phyloP scores from a whole-genome alignment of 257 asterid genomes.

The Verbena officinalis region DNA sequence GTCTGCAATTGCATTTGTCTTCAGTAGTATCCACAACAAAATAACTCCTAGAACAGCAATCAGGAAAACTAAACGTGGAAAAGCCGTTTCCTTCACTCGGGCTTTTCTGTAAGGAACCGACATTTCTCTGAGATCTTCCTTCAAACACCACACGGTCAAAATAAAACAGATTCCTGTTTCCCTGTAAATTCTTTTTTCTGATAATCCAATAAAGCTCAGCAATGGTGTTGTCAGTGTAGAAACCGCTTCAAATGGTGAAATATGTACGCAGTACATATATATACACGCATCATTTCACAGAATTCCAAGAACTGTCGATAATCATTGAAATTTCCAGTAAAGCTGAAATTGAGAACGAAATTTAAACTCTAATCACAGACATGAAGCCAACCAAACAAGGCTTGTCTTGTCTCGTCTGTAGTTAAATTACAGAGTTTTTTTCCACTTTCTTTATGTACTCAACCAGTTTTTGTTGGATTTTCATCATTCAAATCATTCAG shows the following conservation, averaged over 20 bases:
- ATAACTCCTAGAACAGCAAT: constrained; percentile 53
- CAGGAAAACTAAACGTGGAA: constrained; percentile 52
- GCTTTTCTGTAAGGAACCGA: constrained; percentile 33
- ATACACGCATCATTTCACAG: background rate
- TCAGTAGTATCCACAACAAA: constrained; percentile 46
- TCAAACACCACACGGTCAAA: background rate
- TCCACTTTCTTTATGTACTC: too few species aligned
- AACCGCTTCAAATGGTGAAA: constrained; percentile 10
- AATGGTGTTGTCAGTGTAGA: background rate
- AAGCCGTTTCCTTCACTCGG: constrained; percentile 50
- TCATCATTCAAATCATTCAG: too few species aligned
- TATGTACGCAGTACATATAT: background rate
- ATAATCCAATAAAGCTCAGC: constrained; percentile 3
- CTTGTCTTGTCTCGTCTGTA: too few species aligned
- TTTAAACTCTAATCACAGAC: too few species aligned
- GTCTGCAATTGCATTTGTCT: constrained; percentile 46
- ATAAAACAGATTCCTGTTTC: background rate
- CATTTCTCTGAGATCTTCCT: too few species aligned
- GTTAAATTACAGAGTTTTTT: too few species aligned
- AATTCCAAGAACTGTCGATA: background rate
- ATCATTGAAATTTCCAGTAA: too few species aligned
- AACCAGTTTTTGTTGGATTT: too few species aligned
- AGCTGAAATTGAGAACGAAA: too few species aligned
- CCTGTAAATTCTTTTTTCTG: background rate
- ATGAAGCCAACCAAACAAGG: too few species aligned